These are phyloP conservation scores for Euphorbia celastroides DNA, from an alignment of 441 rosid genomes.

Conservation along the genomic window DNA sequence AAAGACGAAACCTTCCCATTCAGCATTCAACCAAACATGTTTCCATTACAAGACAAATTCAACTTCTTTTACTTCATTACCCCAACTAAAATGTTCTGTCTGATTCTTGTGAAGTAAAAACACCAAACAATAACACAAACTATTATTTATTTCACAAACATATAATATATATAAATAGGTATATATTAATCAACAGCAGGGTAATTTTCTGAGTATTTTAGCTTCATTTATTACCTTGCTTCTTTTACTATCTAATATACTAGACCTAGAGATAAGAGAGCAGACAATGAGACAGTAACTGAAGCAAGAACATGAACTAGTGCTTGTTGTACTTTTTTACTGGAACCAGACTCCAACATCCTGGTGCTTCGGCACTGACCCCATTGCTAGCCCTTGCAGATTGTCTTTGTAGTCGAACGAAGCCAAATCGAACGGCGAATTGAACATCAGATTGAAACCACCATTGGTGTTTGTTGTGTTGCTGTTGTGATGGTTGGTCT, in stretches of 20 bases:
- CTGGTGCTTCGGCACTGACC: constrained; percentile 45
- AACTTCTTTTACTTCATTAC: neutral
- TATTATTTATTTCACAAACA: constrained; percentile 39
- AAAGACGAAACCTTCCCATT: constrained; percentile 19
- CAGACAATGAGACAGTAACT: constrained; percentile 3
- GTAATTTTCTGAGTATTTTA: constrained; percentile 12
- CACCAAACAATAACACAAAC: neutral
- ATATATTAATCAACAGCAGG: constrained; percentile 22
- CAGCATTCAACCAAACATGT: constrained; percentile 12
- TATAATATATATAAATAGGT: constrained; percentile 9
- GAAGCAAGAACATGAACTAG: neutral
- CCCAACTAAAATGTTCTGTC: too few relatives aligned
- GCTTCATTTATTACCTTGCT: constrained; percentile 16
- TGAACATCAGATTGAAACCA: constrained; percentile 37
- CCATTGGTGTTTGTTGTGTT: constrained; percentile 5
- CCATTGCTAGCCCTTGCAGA: constrained; percentile 38
- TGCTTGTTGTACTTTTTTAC: constrained; percentile 3
- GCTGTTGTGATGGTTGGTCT: constrained; percentile 21
- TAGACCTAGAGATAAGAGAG: constrained; percentile 16
- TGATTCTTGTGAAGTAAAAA: too few relatives aligned
- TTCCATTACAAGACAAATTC: constrained; percentile 19
- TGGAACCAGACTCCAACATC: constrained; percentile 62
- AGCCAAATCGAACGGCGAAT: constrained; percentile 52
- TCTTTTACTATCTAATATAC: constrained; percentile 18
- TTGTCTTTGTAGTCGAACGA: constrained; percentile 59